These are phyloP conservation scores for Sesbania bispinosa DNA, from an alignment of 306 rosid species.

Conservation along the genomic window DNA sequence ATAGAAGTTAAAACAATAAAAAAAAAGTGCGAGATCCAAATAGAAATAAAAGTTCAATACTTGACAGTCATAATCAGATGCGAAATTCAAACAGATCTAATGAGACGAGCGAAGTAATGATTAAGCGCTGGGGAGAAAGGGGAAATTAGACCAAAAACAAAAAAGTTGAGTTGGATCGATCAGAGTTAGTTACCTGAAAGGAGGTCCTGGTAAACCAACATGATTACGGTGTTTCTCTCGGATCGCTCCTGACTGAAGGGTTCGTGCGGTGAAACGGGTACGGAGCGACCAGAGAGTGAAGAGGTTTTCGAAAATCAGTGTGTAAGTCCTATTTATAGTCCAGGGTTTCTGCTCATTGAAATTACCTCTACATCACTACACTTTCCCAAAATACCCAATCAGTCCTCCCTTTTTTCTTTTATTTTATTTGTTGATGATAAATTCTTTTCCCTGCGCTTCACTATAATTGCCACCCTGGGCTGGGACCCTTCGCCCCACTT, in stretches of 20 bases:
- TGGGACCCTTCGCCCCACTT: neutral
- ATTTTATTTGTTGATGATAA: neutral
- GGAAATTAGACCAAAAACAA: neutral
- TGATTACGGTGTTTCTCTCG: slow-evolving; percentile 36
- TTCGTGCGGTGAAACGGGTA: neutral
- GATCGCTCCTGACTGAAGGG: slow-evolving; percentile 28
- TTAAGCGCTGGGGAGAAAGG: neutral
- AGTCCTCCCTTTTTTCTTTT: neutral
- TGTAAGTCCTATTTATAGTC: slow-evolving; percentile 33
- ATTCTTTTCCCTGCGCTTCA: too few species aligned
- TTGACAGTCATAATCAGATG: neutral
- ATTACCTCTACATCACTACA: slow-evolving; percentile 13
- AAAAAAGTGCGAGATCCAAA: neutral
- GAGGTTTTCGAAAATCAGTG: neutral
- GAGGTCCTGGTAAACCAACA: slow-evolving; percentile 76
- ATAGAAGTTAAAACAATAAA: neutral
- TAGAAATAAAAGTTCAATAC: neutral
- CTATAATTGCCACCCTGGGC: neutral
- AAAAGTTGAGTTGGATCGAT: neutral
- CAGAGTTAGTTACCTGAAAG: slow-evolving; percentile 32
- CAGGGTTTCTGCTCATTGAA: slow-evolving; percentile 43
- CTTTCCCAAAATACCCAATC: slow-evolving; percentile 5
- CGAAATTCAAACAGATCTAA: slow-evolving; percentile 9
- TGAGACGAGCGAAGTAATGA: neutral
- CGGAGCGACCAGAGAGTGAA: slow-evolving; percentile 27